Conservation (phyloP, 306 rosid genomes). For the Rosa chinensis region DNA sequence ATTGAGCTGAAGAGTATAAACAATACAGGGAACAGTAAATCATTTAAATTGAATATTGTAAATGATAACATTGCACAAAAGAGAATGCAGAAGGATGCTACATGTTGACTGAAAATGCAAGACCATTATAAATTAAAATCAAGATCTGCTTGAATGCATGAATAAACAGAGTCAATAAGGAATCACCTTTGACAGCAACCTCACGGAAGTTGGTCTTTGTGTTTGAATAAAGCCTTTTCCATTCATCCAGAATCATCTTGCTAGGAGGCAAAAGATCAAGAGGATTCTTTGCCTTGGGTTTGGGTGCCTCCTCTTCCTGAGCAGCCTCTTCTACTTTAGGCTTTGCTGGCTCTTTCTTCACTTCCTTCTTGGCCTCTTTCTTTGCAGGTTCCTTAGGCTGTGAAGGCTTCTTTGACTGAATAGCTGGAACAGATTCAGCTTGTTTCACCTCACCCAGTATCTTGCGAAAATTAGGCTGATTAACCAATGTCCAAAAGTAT, state of each 20-base stretch:
- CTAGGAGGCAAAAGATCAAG: constrained; percentile 91
- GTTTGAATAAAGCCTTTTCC: constrained; percentile 89
- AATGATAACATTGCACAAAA: neutral
- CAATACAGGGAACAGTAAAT: neutral
- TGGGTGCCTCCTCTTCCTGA: constrained; percentile 67
- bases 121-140: neutral
- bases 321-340: constrained; percentile 41
- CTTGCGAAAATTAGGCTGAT: constrained; percentile 76
- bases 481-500: constrained; percentile 86
- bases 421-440: constrained; percentile 48
- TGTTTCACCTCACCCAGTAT: constrained; percentile 71
- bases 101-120: neutral
- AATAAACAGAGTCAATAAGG: neutral
- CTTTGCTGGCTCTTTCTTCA: constrained; percentile 45
- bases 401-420: constrained; percentile 65
- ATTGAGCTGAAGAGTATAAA: neutral
- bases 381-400: constrained; percentile 65
- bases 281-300: constrained; percentile 83
- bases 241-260: constrained; percentile 80
- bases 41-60: neutral
- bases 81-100: neutral
- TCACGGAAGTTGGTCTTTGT: constrained; percentile 87
- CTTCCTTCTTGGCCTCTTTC: constrained; percentile 39
- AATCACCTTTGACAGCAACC: constrained; percentile 81
- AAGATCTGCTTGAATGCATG: neutral